These are phyloP conservation scores for Boletus coccyginus DNA, from an alignment of 768 basidiomycete species.

Conservation along the genomic window DNA sequence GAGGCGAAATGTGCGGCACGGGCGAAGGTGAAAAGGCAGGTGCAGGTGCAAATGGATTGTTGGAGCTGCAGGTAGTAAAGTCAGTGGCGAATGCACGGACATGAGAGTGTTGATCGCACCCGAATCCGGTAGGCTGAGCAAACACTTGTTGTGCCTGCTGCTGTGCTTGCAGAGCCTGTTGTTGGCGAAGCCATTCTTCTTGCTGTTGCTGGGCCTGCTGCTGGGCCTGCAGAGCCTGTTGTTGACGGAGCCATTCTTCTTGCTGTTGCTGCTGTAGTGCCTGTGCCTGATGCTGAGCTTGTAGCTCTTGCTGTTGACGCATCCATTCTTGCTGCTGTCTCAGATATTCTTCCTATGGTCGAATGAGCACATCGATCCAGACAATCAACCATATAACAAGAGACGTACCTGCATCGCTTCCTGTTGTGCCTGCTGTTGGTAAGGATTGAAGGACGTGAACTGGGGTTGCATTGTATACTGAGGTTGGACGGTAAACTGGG, in stretches of 20 bases:
- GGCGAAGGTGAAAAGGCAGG: constrained; percentile 31
- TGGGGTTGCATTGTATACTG: constrained; percentile 78
- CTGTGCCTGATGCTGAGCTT: constrained; percentile 43
- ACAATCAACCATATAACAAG: background rate
- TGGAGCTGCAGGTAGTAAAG: constrained; percentile 57
- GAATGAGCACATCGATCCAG: constrained; percentile 8
- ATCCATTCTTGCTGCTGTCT: constrained; percentile 67
- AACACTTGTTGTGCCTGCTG: constrained; percentile 47
- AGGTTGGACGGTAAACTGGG: constrained; percentile 78
- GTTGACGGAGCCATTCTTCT: constrained; percentile 64
- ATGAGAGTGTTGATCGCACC: constrained; percentile 39
- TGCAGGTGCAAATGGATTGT: constrained; percentile 85
- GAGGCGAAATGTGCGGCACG: constrained; percentile 33
- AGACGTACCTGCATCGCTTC: constrained; percentile 66
- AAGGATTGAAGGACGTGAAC: constrained; percentile 91
- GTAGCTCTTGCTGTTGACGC: constrained; percentile 58
- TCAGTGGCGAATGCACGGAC: constrained; percentile 12
- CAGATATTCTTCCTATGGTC: constrained; percentile 39
- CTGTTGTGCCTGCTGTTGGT: constrained; percentile 89
- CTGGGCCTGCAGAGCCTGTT: constrained; percentile 47
- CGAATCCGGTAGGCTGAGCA: constrained; percentile 72
- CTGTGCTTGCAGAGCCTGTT: constrained; percentile 49
- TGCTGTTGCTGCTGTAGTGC: constrained; percentile 11
- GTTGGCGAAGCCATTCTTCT: constrained; percentile 61
- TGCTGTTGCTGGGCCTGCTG: constrained; percentile 39